Percentiles rank a stretch among this genome's conserved stretches.
Conservation (phyloP, 768 basidiomycete genomes). For the Rhizopogon vulgaris region DNA sequence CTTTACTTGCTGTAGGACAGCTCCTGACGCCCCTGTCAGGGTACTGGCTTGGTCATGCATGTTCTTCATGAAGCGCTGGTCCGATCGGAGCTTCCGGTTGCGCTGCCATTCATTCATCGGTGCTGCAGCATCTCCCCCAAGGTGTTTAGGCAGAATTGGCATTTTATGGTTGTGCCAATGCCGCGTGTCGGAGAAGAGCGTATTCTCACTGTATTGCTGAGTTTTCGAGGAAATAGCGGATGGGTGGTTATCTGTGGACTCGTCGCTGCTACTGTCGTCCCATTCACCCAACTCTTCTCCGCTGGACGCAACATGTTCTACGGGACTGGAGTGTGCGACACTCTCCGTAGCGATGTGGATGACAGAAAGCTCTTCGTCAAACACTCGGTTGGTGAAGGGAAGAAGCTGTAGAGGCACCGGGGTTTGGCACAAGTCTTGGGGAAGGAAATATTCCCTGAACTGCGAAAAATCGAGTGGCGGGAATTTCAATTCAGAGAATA, state of each 20-base stretch:
- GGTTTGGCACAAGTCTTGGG: background rate
- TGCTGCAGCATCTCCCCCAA: slow-evolving; percentile 39
- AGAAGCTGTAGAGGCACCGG: slow-evolving; percentile 20
- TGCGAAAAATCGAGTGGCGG: slow-evolving; percentile 13
- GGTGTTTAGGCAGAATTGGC: slow-evolving; percentile 46
- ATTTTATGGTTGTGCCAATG: slow-evolving; percentile 56
- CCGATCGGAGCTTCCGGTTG: slow-evolving; percentile 29
- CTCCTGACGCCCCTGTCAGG: slow-evolving; percentile 57
- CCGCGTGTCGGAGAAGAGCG: slow-evolving; percentile 40
- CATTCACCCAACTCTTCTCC: slow-evolving; percentile 12
- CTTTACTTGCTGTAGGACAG: slow-evolving; percentile 43
- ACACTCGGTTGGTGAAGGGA: slow-evolving; percentile 36
- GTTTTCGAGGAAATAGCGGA: background rate
- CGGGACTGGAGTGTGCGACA: background rate
- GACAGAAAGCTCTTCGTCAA: slow-evolving; percentile 34
- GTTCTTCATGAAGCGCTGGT: slow-evolving; percentile 54
- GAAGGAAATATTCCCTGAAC: slow-evolving; percentile 16
- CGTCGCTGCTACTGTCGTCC: slow-evolving; percentile 11
- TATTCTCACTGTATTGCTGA: slow-evolving; percentile 31
- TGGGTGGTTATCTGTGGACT: slow-evolving; percentile 6
- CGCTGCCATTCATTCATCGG: slow-evolving; percentile 30
- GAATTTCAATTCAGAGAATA: slow-evolving; percentile 17
- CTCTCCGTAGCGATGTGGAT: slow-evolving; percentile 18
- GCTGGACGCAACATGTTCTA: background rate
- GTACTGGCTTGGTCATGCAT: slow-evolving; percentile 57